phyloP scores from a whole-genome alignment of 2,329 filamentous ascomycete species.

The Neonectria hederae region DNA sequence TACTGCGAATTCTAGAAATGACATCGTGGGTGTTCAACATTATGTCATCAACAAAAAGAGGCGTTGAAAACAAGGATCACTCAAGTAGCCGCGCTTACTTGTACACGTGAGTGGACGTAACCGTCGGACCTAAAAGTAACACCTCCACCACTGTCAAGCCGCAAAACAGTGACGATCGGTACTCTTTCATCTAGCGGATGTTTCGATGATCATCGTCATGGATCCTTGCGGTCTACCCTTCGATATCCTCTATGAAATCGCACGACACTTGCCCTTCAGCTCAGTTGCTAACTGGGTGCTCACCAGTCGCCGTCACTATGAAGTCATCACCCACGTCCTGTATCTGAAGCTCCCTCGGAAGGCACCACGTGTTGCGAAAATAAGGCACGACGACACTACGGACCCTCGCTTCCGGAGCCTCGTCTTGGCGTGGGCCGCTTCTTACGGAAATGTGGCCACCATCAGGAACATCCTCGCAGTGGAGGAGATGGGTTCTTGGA shows the following conservation, averaged over 20 bases:
- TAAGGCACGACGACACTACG: not conserved
- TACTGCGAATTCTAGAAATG: not conserved
- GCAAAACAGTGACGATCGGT: not conserved
- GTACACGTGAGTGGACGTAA: not conserved
- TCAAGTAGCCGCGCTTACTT: not conserved
- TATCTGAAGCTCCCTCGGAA: not conserved
- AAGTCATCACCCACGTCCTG: not conserved
- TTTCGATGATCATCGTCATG: not conserved
- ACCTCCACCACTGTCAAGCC: not conserved
- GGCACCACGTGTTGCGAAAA: not conserved
- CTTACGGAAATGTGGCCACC: constrained; percentile 1
- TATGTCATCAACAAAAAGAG: not conserved
- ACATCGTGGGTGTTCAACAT: not conserved
- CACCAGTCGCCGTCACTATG: not conserved
- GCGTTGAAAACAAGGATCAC: not conserved
- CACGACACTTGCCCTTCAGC: constrained; percentile 10
- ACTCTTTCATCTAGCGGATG: not conserved
- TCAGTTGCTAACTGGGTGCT: constrained; percentile 12
- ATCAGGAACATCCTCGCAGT: not conserved
- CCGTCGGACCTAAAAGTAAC: not conserved
- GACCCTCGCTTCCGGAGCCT: constrained; percentile 12
- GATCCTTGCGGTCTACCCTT: constrained; percentile 4
- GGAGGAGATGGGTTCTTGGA: not conserved
- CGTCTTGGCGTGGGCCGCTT: constrained; percentile 16
- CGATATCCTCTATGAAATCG: constrained; percentile 17